Evolutionary conservation across 2,329 filamentous ascomycete genomes (phyloP).

Genomic region (Botrytis medusae): DNA sequence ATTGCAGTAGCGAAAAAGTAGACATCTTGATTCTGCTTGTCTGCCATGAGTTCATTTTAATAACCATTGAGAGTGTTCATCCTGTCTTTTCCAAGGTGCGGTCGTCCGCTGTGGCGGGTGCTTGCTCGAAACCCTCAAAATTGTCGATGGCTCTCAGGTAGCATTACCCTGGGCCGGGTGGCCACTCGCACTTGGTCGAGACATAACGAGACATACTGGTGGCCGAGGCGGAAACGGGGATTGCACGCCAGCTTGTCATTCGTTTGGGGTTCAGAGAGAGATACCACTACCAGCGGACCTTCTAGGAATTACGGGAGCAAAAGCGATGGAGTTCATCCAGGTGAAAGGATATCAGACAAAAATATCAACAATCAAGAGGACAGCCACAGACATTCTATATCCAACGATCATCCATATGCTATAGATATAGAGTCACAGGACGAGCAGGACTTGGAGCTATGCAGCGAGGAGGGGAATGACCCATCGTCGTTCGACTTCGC

Average conservation of each 20-base stretch:
- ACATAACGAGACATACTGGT: conserved; percentile 34
- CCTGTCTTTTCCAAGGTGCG: conserved; percentile 45
- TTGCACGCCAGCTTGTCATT: background rate
- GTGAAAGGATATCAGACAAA: background rate
- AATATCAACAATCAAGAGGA: background rate
- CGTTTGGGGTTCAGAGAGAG: conserved; percentile 6
- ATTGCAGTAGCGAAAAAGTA: conserved; percentile 15
- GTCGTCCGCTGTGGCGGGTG: conserved; percentile 46
- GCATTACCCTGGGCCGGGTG: conserved; percentile 45
- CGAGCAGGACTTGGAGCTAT: background rate
- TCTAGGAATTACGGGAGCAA: conserved; percentile 5
- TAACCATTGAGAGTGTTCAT: conserved; percentile 42
- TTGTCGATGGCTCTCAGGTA: conserved; percentile 44
- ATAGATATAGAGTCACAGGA: background rate
- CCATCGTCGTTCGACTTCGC: background rate
- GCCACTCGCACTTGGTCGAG: conserved; percentile 37
- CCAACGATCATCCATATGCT: background rate
- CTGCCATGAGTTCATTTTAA: conserved; percentile 38
- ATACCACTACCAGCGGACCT: background rate
- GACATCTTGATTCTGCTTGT: conserved; percentile 35
- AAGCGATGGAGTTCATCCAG: background rate
- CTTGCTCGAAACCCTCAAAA: conserved; percentile 46
- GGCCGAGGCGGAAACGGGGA: conserved; percentile 32
- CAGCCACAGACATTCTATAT: background rate
- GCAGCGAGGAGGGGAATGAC: background rate